Percentiles rank a stretch among this genome's conserved stretches.
phyloP scores from a whole-genome alignment of 352 stramenopile genomes.

The Globisporangium orthogonon region DNA sequence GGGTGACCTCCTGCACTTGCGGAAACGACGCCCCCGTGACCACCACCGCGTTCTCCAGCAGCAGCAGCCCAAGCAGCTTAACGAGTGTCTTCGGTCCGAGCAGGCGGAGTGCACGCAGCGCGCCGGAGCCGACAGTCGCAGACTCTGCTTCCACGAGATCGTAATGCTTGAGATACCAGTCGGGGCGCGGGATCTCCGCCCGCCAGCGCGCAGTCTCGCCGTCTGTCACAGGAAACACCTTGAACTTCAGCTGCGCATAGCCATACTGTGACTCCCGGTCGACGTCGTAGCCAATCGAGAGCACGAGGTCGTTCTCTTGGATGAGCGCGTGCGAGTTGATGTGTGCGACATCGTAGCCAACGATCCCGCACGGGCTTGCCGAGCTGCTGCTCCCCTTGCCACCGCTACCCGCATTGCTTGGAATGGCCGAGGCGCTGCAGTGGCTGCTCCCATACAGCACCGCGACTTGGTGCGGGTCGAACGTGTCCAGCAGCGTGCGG shows the following conservation, averaged over 20 bases:
- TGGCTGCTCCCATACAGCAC: slow-evolving; percentile 47
- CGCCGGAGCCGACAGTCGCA: slow-evolving; percentile 24
- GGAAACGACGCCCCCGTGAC: slow-evolving; percentile 65
- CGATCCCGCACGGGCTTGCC: slow-evolving; percentile 24
- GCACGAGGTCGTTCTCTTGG: slow-evolving; percentile 55
- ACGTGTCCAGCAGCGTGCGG: slow-evolving; percentile 61
- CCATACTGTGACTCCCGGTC: slow-evolving; percentile 7
- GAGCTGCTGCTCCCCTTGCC: background rate
- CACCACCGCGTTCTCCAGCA: slow-evolving; percentile 75
- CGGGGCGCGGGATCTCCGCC: slow-evolving; percentile 56
- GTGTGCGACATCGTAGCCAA: slow-evolving; percentile 71
- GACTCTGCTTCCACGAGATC: slow-evolving; percentile 46
- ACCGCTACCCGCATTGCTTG: slow-evolving; percentile 13
- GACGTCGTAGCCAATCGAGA: slow-evolving; percentile 56
- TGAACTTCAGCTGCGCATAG: slow-evolving; percentile 43
- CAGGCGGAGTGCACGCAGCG: slow-evolving; percentile 51
- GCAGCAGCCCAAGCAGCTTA: slow-evolving; percentile 58
- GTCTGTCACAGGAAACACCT: slow-evolving; percentile 49
- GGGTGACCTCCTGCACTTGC: slow-evolving; percentile 67
- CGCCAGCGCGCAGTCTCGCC: slow-evolving; percentile 53
- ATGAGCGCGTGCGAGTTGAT: slow-evolving; percentile 75
- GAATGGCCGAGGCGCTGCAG: slow-evolving; percentile 18
- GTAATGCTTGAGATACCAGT: slow-evolving; percentile 69
- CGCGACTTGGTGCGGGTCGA: slow-evolving; percentile 75
- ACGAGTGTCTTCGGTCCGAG: slow-evolving; percentile 65